These are phyloP conservation scores for Cercospora berteroae DNA, from an alignment of 2,329 filamentous ascomycete genomes.

Conservation along the genomic window DNA sequence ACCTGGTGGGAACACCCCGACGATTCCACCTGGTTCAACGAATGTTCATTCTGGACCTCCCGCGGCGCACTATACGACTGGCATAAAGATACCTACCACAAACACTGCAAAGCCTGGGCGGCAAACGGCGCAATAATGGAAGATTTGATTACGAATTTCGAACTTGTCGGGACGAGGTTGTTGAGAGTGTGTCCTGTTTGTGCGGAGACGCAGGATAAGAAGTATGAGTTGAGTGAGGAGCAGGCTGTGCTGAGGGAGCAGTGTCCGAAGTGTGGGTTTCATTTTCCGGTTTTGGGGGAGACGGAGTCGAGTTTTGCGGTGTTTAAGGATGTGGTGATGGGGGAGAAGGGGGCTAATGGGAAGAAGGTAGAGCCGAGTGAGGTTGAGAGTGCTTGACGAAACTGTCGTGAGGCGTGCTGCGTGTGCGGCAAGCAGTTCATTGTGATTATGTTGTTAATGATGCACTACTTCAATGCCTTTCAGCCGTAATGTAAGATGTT, in stretches of 20 bases:
- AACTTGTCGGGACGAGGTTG: slow-evolving; percentile 11
- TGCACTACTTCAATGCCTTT: background rate
- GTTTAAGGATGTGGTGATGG: slow-evolving; percentile 8
- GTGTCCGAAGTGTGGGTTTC: slow-evolving; percentile 11
- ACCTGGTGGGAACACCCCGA: slow-evolving; percentile 17
- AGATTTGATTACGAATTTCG: slow-evolving; percentile 15
- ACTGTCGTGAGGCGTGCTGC: background rate
- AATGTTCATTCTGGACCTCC: slow-evolving; percentile 7
- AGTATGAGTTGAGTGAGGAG: slow-evolving; percentile 12
- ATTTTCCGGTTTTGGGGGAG: slow-evolving; percentile 13
- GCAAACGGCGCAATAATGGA: slow-evolving; percentile 13
- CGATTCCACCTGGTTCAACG: slow-evolving; percentile 9
- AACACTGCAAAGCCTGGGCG: slow-evolving; percentile 14
- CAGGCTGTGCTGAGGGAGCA: slow-evolving; percentile 4
- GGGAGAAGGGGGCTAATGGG: background rate
- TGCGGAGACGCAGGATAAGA: slow-evolving; percentile 8
- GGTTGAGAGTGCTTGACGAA: background rate
- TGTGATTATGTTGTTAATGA: background rate
- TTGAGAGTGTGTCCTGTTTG: slow-evolving; percentile 13
- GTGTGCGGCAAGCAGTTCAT: background rate
- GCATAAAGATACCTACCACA: slow-evolving; percentile 16
- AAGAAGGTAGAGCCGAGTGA: background rate
- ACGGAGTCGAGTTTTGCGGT: slow-evolving; percentile 12
- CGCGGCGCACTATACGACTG: slow-evolving; percentile 12
- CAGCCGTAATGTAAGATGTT: background rate